A percentile compares a stretch with the other conserved stretches of the same genome.
phyloP scores from a whole-genome alignment of 139 green algal species.

The Astrephomene gubernaculifera region DNA sequence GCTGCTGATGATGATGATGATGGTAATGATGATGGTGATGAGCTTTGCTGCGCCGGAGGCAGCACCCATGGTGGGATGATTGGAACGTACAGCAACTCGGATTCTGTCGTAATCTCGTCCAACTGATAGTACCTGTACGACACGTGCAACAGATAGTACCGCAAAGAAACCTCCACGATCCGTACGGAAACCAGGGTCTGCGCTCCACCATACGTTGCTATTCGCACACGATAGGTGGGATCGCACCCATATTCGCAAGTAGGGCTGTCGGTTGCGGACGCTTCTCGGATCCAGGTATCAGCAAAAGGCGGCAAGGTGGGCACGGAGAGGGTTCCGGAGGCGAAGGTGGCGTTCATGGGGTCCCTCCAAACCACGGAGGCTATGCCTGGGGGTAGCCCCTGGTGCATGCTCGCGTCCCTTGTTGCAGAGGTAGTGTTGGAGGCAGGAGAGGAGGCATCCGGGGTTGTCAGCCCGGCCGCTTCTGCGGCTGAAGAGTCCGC shows the following conservation, averaged over 20 bases:
- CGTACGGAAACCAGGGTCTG: slow-evolving; percentile 49
- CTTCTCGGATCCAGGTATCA: slow-evolving; percentile 34
- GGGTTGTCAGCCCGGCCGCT: not conserved
- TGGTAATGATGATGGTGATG: too few species aligned
- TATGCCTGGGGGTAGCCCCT: not conserved
- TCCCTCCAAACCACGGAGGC: slow-evolving; percentile 55
- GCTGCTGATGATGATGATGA: too few species aligned
- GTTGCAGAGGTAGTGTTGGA: too few species aligned
- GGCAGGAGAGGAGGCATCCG: not conserved
- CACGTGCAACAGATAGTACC: slow-evolving; percentile 5
- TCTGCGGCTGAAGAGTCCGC: not conserved
- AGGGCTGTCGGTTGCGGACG: slow-evolving; percentile 30
- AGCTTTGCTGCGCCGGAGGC: too few species aligned
- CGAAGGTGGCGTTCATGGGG: slow-evolving; percentile 54
- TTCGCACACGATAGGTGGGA: slow-evolving; percentile 42
- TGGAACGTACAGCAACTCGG: slow-evolving; percentile 32
- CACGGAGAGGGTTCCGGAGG: not conserved
- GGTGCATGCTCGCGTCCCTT: too few species aligned
- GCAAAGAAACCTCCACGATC: slow-evolving; percentile 41
- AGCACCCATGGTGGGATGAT: not conserved
- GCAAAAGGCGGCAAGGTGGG: slow-evolving; percentile 39
- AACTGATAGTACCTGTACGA: slow-evolving; percentile 44
- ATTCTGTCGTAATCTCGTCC: slow-evolving; percentile 11
- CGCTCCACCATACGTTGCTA: slow-evolving; percentile 28
- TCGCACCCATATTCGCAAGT: slow-evolving; percentile 45